phyloP scores from a whole-genome alignment of 331 rosid species.

The Prunus yedoensis region DNA sequence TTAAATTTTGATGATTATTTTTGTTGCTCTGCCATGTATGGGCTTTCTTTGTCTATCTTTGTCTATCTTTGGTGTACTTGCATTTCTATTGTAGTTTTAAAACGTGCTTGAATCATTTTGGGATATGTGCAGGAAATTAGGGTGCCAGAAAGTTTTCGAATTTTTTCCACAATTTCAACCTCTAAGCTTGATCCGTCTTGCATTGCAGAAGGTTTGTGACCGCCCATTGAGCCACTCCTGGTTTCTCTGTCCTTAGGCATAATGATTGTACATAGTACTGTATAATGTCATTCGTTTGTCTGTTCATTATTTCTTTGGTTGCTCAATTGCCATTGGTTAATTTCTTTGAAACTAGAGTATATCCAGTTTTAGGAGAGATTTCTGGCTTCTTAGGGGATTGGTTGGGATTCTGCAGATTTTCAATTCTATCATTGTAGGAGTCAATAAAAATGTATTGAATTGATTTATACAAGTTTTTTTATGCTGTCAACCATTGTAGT shows the following conservation, averaged over 20 bases:
- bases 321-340: not conserved
- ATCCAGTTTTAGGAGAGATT: not conserved
- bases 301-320: not conserved
- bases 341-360: not conserved
- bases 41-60: not conserved
- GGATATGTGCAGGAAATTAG: slow-evolving; percentile 58
- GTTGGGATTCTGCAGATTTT: not conserved
- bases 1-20: not conserved
- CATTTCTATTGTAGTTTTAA: not conserved
- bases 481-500: not conserved
- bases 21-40: not conserved
- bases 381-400: not conserved
- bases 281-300: not conserved
- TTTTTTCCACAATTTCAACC: slow-evolving; percentile 76
- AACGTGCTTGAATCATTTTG: not conserved
- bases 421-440: not conserved
- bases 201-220: slow-evolving; percentile 52
- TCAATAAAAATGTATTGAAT: not conserved
- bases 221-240: not conserved
- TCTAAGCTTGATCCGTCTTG: slow-evolving; percentile 48
- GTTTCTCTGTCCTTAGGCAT: not conserved
- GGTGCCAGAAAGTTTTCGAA: slow-evolving; percentile 75
- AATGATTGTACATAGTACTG: not conserved
- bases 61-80: not conserved
- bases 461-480: not conserved